Percentiles rank a stretch among this genome's conserved stretches.
These are phyloP conservation scores for Aspergillus panamensis DNA, from an alignment of 495 filamentous ascomycete genomes.

Conservation along the genomic window DNA sequence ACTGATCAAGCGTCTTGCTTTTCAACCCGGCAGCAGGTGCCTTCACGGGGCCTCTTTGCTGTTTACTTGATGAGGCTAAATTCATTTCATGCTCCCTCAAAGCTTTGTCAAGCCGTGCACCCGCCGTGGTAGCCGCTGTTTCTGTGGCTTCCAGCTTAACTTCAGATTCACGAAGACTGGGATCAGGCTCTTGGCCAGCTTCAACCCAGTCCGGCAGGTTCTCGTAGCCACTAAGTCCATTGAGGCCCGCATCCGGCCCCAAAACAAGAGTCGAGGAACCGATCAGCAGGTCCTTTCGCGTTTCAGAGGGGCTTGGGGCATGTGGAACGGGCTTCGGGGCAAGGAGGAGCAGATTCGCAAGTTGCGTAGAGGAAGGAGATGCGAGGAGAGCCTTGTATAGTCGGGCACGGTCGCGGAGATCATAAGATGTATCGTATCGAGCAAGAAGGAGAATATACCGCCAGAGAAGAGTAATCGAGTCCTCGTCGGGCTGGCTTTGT, in stretches of 20 bases:
- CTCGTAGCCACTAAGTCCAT: constrained; percentile 72
- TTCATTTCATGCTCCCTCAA: constrained; percentile 40
- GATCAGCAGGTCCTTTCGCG: constrained; percentile 67
- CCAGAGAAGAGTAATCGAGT: constrained; percentile 73
- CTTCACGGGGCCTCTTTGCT: constrained; percentile 18
- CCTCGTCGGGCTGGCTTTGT: constrained; percentile 25
- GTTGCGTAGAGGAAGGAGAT: constrained; percentile 68
- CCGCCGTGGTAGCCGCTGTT: constrained; percentile 50
- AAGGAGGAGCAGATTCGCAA: constrained; percentile 84
- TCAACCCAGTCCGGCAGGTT: constrained; percentile 81
- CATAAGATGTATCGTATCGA: constrained; percentile 91
- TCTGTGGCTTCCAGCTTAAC: constrained; percentile 29
- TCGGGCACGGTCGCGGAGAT: constrained; percentile 84
- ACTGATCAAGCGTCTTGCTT: constrained; percentile 80
- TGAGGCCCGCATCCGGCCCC: constrained; percentile 66
- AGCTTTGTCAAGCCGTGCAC: constrained; percentile 60
- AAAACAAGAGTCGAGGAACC: constrained; percentile 83
- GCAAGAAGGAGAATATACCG: constrained; percentile 78
- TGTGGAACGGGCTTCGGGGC: constrained; percentile 93
- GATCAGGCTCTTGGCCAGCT: constrained; percentile 73
- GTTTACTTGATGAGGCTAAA: constrained; percentile 18
- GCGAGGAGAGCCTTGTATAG: constrained; percentile 81
- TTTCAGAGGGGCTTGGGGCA: constrained; percentile 77
- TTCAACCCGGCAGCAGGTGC: constrained; percentile 28
- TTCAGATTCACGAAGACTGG: constrained; percentile 58